These are phyloP conservation scores for Xylariaceae sp. DNA, from an alignment of 2,329 filamentous ascomycete species.

Conservation along the genomic window DNA sequence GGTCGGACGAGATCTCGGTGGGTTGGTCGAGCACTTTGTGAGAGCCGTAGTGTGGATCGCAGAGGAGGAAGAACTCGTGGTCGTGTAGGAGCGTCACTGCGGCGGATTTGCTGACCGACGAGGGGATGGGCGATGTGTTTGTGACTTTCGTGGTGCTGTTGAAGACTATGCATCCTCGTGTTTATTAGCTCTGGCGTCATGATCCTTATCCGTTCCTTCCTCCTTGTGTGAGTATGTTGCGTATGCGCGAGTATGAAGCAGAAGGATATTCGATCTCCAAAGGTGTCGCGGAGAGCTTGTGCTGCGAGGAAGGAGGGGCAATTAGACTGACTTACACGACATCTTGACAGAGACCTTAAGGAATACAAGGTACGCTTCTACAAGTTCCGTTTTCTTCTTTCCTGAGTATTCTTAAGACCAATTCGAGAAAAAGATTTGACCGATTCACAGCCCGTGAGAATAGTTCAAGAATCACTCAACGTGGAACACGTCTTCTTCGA, in stretches of 20 bases:
- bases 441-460: no score
- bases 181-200: background rate
- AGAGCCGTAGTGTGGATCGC: conserved; percentile 47
- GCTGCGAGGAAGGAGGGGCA: background rate
- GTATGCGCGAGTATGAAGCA: no score
- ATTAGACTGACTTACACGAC: conserved; percentile 24
- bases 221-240: no score
- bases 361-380: no score
- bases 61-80: conserved; percentile 48
- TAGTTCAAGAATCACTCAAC: no score
- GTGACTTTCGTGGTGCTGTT: conserved; percentile 39
- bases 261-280: no score
- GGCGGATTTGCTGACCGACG: conserved; percentile 16
- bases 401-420: no score
- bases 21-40: conserved; percentile 27
- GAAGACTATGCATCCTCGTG: conserved; percentile 33
- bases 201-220: no score
- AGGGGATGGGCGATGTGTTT: conserved; percentile 42
- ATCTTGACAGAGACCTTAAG: conserved; percentile 10
- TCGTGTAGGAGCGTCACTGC: conserved; percentile 45
- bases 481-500: no score
- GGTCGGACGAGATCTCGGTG: conserved; percentile 20
- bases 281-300: background rate
- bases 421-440: no score
- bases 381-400: no score